Evolutionary conservation across 139 green algal species (phyloP).

Genomic region (Picochlorum sp.): DNA sequence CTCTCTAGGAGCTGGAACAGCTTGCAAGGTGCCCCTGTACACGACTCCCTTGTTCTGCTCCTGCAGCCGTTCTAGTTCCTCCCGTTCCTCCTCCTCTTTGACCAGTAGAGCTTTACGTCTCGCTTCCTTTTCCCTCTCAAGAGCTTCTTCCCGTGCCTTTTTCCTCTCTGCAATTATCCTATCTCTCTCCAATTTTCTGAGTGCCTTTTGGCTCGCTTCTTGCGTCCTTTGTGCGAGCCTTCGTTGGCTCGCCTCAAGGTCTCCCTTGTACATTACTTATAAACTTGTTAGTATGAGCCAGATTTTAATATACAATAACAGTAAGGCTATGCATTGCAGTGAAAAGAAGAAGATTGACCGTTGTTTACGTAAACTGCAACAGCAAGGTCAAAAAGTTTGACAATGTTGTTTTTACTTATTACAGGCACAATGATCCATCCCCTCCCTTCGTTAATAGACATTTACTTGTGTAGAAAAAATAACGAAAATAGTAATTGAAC

Average conservation of each 20-base stretch:
- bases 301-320: too few species aligned
- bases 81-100: constrained; percentile 22
- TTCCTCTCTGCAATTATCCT: constrained; percentile 7
- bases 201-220: background rate
- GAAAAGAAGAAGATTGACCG: too few species aligned
- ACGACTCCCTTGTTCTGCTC: constrained; percentile 50
- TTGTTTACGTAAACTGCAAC: too few species aligned
- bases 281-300: too few species aligned
- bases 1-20: constrained; percentile 28
- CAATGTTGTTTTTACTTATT: too few species aligned
- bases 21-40: constrained; percentile 24
- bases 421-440: too few species aligned
- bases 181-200: constrained; percentile 12
- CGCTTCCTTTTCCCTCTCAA: constrained; percentile 11
- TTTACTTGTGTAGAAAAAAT: too few species aligned
- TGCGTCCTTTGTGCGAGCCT: constrained; percentile 2
- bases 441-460: too few species aligned
- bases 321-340: too few species aligned
- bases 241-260: constrained; percentile 4
- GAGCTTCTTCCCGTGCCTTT: constrained; percentile 1
- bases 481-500: too few species aligned
- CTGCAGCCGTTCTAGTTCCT: constrained; percentile 16
- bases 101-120: constrained; percentile 3
- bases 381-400: too few species aligned
- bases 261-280: background rate